Base-by-base conservation (phyloP, 257 asterid genomes). In the Perilla frutescens region DNA sequence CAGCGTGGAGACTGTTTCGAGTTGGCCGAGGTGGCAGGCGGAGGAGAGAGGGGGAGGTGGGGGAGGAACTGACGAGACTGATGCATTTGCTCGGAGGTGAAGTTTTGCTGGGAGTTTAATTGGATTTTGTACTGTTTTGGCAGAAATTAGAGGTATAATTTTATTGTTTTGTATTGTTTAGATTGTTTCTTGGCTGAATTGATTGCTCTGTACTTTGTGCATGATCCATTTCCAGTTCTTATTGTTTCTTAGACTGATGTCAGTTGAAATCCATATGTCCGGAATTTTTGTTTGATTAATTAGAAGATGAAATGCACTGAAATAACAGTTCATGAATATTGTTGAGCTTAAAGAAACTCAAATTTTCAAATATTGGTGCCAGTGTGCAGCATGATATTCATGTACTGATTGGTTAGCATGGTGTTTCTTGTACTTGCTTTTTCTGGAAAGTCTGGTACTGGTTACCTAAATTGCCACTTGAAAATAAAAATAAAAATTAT, bases 1-100 rank as follows among this genome's bases (percentile, higher is more conserved):
- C 66, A 89, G 92, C 57, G 88, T 81, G 79, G 95, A 88, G 87
- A 85, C 93, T 0, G 90, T 88, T 71, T 89, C 95, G 7, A 84
- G 96, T 75, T 86, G 91, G 86, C 93, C 88, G 7, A 74, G 84
- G 79, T 85, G 88, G 90, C 87, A 71, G 54, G 81, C 51, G 70
- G 96, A 86, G 76, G 90, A 87, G 50, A 81, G 88, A 58, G 78
- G 84, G n/a, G 85, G 79, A 20, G 75, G 87, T 13, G 88, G 84
- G 14, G 80, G 86, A 57, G 88, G 78, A 68, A 68, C 72, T 80
- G 91, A 84, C 11, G 82, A 74, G 6, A 70, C 75, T 48, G 93
- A 82, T 75, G 87, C 81, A 36, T 73, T 76, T 67, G 77, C 69
- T 68, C 76, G 83, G 72, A 81, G 80, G 62, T 79, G 81, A 78